These are phyloP conservation scores for Sarocladium oryzae DNA, from an alignment of 2,329 filamentous ascomycete genomes.

Conservation along the genomic window DNA sequence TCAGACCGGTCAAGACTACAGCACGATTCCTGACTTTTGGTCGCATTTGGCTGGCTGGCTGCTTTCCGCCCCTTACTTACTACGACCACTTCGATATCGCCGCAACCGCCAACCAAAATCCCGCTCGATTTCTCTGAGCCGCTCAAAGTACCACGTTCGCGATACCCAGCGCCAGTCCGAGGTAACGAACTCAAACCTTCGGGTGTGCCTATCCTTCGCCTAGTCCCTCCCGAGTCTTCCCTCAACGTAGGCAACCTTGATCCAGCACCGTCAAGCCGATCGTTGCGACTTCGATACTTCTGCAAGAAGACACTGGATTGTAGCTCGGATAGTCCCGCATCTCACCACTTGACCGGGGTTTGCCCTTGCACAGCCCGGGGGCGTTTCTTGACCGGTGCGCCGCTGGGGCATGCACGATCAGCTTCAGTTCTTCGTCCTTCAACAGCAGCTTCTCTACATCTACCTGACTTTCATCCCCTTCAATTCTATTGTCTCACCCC, in stretches of 20 bases:
- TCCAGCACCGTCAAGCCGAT: background rate
- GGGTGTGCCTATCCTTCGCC: background rate
- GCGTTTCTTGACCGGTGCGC: conserved; percentile 3
- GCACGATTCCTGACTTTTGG: conserved; percentile 2
- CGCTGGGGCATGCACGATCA: background rate
- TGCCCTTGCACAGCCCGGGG: background rate
- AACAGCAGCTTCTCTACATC: background rate
- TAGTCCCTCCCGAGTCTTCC: background rate
- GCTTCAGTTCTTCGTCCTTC: background rate
- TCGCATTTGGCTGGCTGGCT: background rate
- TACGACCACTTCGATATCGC: background rate
- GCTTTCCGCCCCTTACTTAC: background rate
- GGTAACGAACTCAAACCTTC: background rate
- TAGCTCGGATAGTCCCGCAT: background rate
- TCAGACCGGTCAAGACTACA: conserved; percentile 9
- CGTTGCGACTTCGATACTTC: background rate
- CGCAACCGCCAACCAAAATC: conserved; percentile 1
- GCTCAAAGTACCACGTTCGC: background rate
- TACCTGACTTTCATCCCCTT: background rate
- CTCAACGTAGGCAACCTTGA: background rate
- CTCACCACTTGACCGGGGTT: background rate
- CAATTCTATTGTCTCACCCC: background rate
- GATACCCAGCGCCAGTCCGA: background rate
- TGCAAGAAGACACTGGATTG: background rate
- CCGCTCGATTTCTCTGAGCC: background rate